phyloP scores from a whole-genome alignment of 768 basidiomycete species.

The Tephrocybe rancida region DNA sequence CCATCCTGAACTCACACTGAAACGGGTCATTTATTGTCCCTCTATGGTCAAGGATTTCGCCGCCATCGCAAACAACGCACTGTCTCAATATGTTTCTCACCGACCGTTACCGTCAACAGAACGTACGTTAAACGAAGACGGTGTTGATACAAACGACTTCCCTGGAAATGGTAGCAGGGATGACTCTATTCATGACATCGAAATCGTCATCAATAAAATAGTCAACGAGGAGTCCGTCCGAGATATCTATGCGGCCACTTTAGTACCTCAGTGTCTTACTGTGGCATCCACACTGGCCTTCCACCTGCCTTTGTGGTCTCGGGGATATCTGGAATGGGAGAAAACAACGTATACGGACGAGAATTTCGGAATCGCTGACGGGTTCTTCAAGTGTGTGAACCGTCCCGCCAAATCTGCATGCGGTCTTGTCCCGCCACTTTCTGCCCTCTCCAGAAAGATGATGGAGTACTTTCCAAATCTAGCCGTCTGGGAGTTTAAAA shows the following conservation, averaged over 20 bases:
- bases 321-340: background rate
- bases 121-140: background rate
- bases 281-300: constrained; percentile 1
- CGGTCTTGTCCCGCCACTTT: background rate
- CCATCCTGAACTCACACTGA: too few species aligned
- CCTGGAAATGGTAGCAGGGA: background rate
- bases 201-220: background rate
- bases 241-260: background rate
- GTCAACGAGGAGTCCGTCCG: background rate
- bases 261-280: background rate
- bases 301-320: background rate
- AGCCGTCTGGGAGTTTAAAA: background rate
- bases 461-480: background rate
- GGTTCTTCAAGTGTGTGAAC: background rate
- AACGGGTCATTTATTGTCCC: too few species aligned
- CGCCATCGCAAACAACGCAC: background rate
- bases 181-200: background rate
- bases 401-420: background rate
- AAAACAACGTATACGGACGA: background rate
- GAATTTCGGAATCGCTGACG: background rate
- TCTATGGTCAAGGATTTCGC: background rate
- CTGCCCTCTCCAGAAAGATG: background rate
- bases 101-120: background rate
- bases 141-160: background rate
- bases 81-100: background rate